These are phyloP conservation scores for Apiotrichum brassicae DNA, from an alignment of 1,284 basidiomycete species.

Conservation along the genomic window DNA sequence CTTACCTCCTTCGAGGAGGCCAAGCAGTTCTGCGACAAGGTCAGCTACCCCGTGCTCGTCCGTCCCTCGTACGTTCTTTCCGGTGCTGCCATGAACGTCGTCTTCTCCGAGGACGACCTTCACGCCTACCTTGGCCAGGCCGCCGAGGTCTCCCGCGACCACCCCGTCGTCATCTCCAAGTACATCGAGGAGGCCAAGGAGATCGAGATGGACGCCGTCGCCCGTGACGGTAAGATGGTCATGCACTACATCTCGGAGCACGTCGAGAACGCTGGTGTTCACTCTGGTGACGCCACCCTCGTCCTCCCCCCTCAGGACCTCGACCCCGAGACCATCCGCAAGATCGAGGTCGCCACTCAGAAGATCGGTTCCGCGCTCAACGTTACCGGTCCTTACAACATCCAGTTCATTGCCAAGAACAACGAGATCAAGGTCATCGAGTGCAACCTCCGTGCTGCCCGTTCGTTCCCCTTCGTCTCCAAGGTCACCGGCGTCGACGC, in stretches of 20 bases:
- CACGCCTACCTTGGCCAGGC: slow-evolving; percentile 89
- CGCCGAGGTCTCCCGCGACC: slow-evolving; percentile 92
- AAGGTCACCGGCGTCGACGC: slow-evolving; percentile 97
- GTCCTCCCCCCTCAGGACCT: slow-evolving; percentile 97
- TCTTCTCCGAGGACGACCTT: slow-evolving; percentile 85
- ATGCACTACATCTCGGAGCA: slow-evolving; percentile 99
- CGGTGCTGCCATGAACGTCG: slow-evolving; percentile 99
- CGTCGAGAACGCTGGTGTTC: slow-evolving; percentile 97
- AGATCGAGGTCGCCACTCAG: slow-evolving; percentile 91
- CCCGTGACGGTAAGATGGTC: slow-evolving; percentile 92
- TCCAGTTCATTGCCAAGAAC: slow-evolving; percentile 99
- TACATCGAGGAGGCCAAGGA: slow-evolving; percentile 99
- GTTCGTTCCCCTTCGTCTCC: slow-evolving; percentile 98
- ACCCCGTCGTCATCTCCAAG: slow-evolving; percentile 97
- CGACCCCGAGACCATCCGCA: slow-evolving; percentile 89
- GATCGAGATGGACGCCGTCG: slow-evolving; percentile 99
- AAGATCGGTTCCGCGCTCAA: slow-evolving; percentile 98
- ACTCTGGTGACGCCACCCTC: slow-evolving; percentile 95
- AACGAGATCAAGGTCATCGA: slow-evolving; percentile 99
- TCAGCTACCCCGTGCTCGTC: slow-evolving; percentile 92
- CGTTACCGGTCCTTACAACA: slow-evolving; percentile 98
- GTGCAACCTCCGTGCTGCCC: slow-evolving; percentile 94
- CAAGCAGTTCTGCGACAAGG: slow-evolving; percentile 76
- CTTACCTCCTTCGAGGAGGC: slow-evolving; percentile 87
- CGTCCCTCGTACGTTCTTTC: slow-evolving; percentile 97